phyloP scores from a whole-genome alignment of 768 basidiomycete species.

The Tremella fuciformis region DNA sequence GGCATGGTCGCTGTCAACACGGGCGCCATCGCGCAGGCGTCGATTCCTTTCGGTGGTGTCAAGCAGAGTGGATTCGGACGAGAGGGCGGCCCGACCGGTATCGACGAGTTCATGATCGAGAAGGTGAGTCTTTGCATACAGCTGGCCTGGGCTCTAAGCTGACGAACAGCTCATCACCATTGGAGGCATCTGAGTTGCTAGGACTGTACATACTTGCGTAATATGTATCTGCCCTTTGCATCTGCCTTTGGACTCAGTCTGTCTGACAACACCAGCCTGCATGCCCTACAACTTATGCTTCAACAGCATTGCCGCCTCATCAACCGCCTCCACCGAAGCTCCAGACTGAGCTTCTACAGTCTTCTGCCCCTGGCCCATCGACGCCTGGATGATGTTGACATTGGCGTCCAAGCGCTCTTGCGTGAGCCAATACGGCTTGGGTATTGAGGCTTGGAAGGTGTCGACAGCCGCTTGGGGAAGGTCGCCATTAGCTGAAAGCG shows the following conservation, averaged over 20 bases:
- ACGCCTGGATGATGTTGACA: constrained; percentile 24
- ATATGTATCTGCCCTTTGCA: too few species aligned
- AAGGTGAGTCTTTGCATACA: constrained; percentile 9
- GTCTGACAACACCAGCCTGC: too few species aligned
- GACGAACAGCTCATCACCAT: not conserved
- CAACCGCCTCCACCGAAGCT: too few species aligned
- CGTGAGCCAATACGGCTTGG: constrained; percentile 31
- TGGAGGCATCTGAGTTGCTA: not conserved
- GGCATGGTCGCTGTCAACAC: constrained; percentile 40
- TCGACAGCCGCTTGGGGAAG: not conserved
- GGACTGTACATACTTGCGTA: too few species aligned
- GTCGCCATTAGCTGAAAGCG: constrained; percentile 5
- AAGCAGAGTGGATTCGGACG: constrained; percentile 37
- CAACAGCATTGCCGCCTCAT: too few species aligned
- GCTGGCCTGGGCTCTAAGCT: not conserved
- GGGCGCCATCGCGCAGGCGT: constrained; percentile 30
- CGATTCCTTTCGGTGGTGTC: constrained; percentile 39
- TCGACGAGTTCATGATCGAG: constrained; percentile 28
- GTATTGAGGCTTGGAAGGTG: constrained; percentile 18
- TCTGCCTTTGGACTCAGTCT: too few species aligned
- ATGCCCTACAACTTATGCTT: too few species aligned
- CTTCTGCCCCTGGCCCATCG: constrained; percentile 27
- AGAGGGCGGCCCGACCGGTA: constrained; percentile 29
- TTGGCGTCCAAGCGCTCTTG: constrained; percentile 21
- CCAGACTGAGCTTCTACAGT: constrained; percentile 1